phyloP scores from a whole-genome alignment of 2,329 filamentous ascomycete genomes.

The Colletotrichum salicis region DNA sequence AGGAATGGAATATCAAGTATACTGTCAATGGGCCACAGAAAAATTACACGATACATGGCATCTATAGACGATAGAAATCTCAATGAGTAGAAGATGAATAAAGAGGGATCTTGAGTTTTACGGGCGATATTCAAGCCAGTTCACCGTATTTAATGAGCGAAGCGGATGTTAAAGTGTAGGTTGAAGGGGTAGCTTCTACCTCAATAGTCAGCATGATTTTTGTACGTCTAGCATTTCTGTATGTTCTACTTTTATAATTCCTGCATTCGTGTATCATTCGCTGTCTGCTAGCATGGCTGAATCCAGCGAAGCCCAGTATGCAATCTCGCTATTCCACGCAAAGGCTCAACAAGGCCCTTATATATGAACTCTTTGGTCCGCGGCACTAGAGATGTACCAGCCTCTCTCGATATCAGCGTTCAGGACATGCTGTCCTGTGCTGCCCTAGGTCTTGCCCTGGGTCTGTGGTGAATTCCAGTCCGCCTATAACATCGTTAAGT shows the following conservation, averaged over 20 bases:
- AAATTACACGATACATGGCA: constrained; percentile 72
- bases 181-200: no score
- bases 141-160: no score
- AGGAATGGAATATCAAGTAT: constrained; percentile 70
- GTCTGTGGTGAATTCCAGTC: background rate
- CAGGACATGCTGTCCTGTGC: background rate
- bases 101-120: no score
- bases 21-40: constrained; percentile 78
- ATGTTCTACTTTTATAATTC: background rate
- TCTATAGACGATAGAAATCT: constrained; percentile 55
- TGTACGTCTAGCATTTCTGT: constrained; percentile 6
- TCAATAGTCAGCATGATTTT: background rate
- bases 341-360: constrained; percentile 47
- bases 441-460: background rate
- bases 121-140: no score
- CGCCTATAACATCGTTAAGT: constrained; percentile 42
- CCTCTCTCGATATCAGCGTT: background rate
- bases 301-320: constrained; percentile 49
- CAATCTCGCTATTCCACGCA: constrained; percentile 49
- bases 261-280: background rate
- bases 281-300: no score
- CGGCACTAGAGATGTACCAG: constrained; percentile 4
- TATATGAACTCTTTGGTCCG: constrained; percentile 36
- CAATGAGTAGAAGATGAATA: background rate
- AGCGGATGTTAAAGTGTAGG: no score